Conservation (phyloP, 192 early-diverging fungal species). For the Linnemannia zychae region DNA sequence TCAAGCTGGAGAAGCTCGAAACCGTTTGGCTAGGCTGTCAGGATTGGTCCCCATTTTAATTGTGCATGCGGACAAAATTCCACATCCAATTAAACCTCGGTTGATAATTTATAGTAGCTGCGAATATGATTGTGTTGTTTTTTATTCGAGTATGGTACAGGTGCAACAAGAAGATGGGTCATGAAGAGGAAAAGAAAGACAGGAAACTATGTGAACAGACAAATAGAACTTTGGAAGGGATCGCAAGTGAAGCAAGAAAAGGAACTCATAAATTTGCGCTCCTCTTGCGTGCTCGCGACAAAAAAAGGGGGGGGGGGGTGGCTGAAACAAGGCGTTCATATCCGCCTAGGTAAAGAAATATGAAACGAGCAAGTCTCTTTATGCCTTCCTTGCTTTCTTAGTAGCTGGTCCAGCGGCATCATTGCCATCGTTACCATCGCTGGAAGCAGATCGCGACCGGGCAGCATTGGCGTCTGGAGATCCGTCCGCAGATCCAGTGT, state of each 20-base stretch:
- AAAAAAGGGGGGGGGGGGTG: too few relatives aligned
- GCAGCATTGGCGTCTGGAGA: slow-evolving; percentile 14
- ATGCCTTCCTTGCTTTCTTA: slow-evolving; percentile 39
- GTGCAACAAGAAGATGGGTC: neutral
- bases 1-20: neutral
- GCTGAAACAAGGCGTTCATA: too few relatives aligned
- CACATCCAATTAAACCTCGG: too few relatives aligned
- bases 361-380: neutral
- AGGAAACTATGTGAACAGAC: neutral
- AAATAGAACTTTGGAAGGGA: slow-evolving; percentile 11
- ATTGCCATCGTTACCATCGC: neutral
- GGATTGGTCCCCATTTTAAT: neutral
- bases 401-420: slow-evolving; percentile 25
- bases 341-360: neutral
- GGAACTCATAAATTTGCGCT: neutral
- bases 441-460: slow-evolving; percentile 13
- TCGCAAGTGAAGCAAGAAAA: neutral
- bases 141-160: slow-evolving; percentile 5
- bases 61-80: neutral
- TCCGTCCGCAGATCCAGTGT: slow-evolving; percentile 16
- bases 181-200: neutral
- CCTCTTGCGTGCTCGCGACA: neutral
- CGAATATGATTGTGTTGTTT: neutral
- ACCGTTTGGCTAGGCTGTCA: slow-evolving; percentile 5
- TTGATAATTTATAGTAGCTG: neutral